These are phyloP conservation scores for Jatropha podagrica DNA, from an alignment of 441 rosid genomes.

Conservation along the genomic window DNA sequence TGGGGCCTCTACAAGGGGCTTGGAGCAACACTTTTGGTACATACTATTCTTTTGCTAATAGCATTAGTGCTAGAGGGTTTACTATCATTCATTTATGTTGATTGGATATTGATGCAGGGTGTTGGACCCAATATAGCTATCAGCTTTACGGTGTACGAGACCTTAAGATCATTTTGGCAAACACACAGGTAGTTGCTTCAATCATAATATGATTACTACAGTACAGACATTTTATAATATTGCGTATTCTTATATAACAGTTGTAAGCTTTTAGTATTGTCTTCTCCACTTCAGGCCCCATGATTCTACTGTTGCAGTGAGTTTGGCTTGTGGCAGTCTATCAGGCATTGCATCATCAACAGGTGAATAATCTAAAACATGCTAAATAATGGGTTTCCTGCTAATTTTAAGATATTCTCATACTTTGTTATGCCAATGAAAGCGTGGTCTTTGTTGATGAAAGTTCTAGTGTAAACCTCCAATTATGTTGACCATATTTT, in stretches of 20 bases:
- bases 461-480: not conserved
- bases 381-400: slow-evolving; percentile 11
- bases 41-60: slow-evolving; percentile 10
- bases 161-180: slow-evolving; percentile 79
- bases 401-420: not conserved
- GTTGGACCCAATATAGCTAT: slow-evolving; percentile 95
- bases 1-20: slow-evolving; percentile 93
- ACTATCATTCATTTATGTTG: slow-evolving; percentile 2
- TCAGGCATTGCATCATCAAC: slow-evolving; percentile 94
- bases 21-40: slow-evolving; percentile 85
- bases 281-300: slow-evolving; percentile 51
- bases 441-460: not conserved
- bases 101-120: slow-evolving; percentile 48
- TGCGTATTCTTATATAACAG: too few species aligned
- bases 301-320: slow-evolving; percentile 62
- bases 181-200: slow-evolving; percentile 53
- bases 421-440: slow-evolving; percentile 10
- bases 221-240: not conserved
- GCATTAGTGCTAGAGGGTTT: slow-evolving; percentile 3
- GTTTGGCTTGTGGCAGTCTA: slow-evolving; percentile 92
- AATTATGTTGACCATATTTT: not conserved
- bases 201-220: not conserved
- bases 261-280: not conserved
- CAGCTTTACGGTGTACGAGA: slow-evolving; percentile 83
- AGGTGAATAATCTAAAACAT: slow-evolving; percentile 47